Conservation (phyloP, 1,284 basidiomycete species). For the Flammula alnicola region DNA sequence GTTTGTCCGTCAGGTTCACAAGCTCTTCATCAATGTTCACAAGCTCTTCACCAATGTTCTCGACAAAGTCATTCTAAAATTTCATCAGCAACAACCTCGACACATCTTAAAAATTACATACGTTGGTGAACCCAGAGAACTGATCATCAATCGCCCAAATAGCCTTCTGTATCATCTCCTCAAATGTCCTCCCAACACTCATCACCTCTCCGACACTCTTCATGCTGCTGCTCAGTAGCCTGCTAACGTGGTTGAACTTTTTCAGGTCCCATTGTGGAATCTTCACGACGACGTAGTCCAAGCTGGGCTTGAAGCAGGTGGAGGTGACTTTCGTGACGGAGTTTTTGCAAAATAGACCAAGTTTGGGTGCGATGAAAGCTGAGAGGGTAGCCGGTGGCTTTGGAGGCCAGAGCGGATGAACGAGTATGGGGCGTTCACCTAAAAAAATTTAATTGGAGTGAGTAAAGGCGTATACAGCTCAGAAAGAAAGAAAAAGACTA, state of each 20-base stretch:
- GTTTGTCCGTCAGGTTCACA: slow-evolving; percentile 88
- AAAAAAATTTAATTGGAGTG: background rate
- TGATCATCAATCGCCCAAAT: slow-evolving; percentile 97
- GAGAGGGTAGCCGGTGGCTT: slow-evolving; percentile 98
- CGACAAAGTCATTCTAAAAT: slow-evolving; percentile 79
- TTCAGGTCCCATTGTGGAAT: slow-evolving; percentile 99
- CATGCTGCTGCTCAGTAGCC: slow-evolving; percentile 91
- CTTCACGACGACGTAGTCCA: slow-evolving; percentile 98
- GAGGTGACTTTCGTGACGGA: slow-evolving; percentile 95
- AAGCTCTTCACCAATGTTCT: too few relatives aligned
- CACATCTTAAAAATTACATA: slow-evolving; percentile 31
- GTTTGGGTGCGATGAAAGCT: slow-evolving; percentile 99
- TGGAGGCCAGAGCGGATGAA: slow-evolving; percentile 96
- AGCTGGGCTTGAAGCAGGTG: slow-evolving; percentile 99
- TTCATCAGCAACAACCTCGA: background rate
- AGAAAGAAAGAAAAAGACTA: slow-evolving; percentile 13
- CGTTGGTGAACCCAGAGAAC: slow-evolving; percentile 91
- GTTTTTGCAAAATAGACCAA: slow-evolving; percentile 97
- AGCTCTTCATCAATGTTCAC: slow-evolving; percentile 91
- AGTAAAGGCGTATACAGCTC: background rate
- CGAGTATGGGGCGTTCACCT: slow-evolving; percentile 99
- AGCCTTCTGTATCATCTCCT: slow-evolving; percentile 98
- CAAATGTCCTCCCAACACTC: slow-evolving; percentile 97
- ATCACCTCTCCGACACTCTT: slow-evolving; percentile 99
- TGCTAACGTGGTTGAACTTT: slow-evolving; percentile 93